Percentiles rank a stretch among this genome's conserved stretches.
These are phyloP conservation scores for Eutypella sp. DNA, from an alignment of 2,329 filamentous ascomycete species.

Conservation along the genomic window DNA sequence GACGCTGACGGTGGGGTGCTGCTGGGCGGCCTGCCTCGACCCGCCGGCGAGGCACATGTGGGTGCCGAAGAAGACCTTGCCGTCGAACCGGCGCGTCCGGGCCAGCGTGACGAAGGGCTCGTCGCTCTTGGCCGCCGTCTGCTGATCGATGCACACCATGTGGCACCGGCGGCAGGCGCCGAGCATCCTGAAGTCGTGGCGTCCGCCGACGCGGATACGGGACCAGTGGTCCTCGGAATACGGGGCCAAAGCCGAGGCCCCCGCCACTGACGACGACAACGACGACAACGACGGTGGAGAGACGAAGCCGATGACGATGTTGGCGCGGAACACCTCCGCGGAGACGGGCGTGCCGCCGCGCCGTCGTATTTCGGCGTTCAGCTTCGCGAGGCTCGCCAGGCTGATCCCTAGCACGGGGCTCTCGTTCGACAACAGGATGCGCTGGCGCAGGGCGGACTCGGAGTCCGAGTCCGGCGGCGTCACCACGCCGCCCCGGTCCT, in stretches of 20 bases:
- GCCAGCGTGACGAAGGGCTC: constrained; percentile 87
- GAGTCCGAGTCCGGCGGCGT: constrained; percentile 55
- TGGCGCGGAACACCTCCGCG: constrained; percentile 79
- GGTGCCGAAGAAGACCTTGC: constrained; percentile 84
- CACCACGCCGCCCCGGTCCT: constrained; percentile 42
- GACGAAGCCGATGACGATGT: constrained; percentile 66
- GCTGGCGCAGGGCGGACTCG: constrained; percentile 39
- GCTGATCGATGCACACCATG: constrained; percentile 93
- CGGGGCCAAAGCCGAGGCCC: constrained; percentile 48
- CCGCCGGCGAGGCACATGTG: constrained; percentile 52
- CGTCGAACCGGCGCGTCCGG: constrained; percentile 77
- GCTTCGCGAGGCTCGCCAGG: constrained; percentile 67
- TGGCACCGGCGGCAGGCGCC: constrained; percentile 86
- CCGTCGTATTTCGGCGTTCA: constrained; percentile 68
- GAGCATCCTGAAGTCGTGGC: constrained; percentile 62
- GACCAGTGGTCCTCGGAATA: constrained; percentile 82
- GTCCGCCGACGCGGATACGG: constrained; percentile 60
- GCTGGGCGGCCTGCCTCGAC: constrained; percentile 25
- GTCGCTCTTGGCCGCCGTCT: constrained; percentile 68
- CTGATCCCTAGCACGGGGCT: constrained; percentile 87
- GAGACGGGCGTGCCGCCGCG: constrained; percentile 61
- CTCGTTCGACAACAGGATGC: constrained; percentile 84
- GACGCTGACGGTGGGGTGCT: constrained; percentile 43
- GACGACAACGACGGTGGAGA: neutral
- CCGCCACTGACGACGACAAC: constrained; percentile 24